Base-by-base conservation (phyloP, 148 eudicot genomes). In the Agrostemma githago region DNA sequence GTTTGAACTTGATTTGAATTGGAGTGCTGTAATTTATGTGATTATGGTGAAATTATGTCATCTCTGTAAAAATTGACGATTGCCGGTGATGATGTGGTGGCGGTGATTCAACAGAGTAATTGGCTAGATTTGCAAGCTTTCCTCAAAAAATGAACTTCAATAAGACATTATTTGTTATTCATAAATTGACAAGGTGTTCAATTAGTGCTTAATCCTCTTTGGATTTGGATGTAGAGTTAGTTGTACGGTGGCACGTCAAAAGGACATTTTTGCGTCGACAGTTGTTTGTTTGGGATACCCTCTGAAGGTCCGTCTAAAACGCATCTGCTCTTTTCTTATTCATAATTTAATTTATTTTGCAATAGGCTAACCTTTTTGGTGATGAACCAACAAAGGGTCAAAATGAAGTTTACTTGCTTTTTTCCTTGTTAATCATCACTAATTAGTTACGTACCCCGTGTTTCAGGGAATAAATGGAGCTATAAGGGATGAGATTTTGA, bases 281-380 rank as follows among this genome's bases (percentile, higher is more conserved):
- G 73, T 93, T 56, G 74, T 93, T 75, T 93, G 96, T 86, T 81
- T 93, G 85, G 98, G 96, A 43, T 93, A 93, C 81, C 98, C 98
- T 37, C 82, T 90, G 65, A 90, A 89, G 96, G 96, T 93, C 77
- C 67, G 65, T 19, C 60, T n/a, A 41, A 65, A 21, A 26, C 48
- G 72, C 48, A 4, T 74, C 14, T 12, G 8, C 10, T 4, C 56
- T 67, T 20, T 16, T 69, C 16, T 5, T 42, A 26, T 26, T 66
- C 0, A 42, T 41, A n/a, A 69, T 46, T 12, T 69, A 38, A 17
- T 69, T 69, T 48, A n/a, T 12, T 40, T 8, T 66, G 16, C 40
- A 51, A 4, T 58, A 59, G 66, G 12, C 43, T 67, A 58, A 40
- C 14, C 6, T 5, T 46, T 37, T 14, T 48, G 12, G 5, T 38